Evolutionary conservation across 129 eudicot species (phyloP).

Genomic region (Arctium lappa): DNA sequence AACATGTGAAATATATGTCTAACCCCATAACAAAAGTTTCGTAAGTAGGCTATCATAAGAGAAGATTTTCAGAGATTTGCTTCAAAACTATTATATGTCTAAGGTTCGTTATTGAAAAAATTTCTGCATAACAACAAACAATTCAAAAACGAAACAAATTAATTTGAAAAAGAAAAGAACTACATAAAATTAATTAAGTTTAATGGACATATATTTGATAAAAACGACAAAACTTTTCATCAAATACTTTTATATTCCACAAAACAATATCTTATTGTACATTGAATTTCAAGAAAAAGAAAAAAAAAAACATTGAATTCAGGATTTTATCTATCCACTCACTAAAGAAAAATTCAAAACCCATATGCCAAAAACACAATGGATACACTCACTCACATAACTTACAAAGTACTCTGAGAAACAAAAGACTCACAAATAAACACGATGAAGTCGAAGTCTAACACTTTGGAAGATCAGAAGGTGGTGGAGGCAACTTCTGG

Average conservation of each 20-base stretch:
- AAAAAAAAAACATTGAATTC: neutral
- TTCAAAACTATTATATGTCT: neutral
- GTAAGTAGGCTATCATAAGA: too few species aligned
- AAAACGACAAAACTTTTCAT: neutral
- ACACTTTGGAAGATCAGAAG: constrained; percentile 65
- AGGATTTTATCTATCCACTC: neutral
- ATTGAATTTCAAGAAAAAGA: neutral
- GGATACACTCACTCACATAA: constrained; percentile 11
- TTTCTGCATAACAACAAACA: too few species aligned
- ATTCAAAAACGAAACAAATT: too few species aligned
- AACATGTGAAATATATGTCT: too few species aligned
- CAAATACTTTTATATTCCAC: neutral
- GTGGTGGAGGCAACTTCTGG: constrained; percentile 58
- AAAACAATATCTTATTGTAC: neutral
- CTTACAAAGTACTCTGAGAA: constrained; percentile 6
- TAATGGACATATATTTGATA: neutral
- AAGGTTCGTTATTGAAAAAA: too few species aligned
- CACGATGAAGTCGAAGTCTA: constrained; percentile 18
- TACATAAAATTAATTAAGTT: too few species aligned
- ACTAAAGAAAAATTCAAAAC: neutral
- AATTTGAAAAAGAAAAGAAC: too few species aligned
- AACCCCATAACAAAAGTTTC: too few species aligned
- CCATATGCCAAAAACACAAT: neutral
- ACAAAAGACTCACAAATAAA: constrained; percentile 18
- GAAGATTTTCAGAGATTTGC: neutral